Evolutionary conservation across 495 filamentous ascomycete species (phyloP).

Genomic region (Aspergillus asperescens): DNA sequence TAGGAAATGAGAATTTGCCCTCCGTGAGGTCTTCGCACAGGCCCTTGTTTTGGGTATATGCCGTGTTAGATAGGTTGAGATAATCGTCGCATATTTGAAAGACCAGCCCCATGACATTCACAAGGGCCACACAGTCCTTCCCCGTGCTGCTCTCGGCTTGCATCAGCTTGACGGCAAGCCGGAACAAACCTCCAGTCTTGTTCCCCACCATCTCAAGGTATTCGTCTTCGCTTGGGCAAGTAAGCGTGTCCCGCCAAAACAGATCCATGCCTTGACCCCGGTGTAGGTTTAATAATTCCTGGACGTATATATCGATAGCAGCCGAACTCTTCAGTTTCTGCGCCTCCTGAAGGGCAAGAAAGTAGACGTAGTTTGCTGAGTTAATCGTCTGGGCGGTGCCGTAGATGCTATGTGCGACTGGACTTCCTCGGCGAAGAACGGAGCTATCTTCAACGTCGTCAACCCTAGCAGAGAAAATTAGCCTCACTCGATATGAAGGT

Average conservation of each 20-base stretch:
- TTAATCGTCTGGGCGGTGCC: slow-evolving; percentile 96
- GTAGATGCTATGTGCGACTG: slow-evolving; percentile 92
- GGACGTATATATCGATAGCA: slow-evolving; percentile 72
- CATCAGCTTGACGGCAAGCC: slow-evolving; percentile 93
- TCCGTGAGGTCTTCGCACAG: slow-evolving; percentile 96
- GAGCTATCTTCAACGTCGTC: slow-evolving; percentile 91
- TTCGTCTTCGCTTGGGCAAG: slow-evolving; percentile 89
- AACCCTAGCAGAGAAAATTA: slow-evolving; percentile 44
- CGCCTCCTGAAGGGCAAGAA: slow-evolving; percentile 77
- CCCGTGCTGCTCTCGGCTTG: slow-evolving; percentile 70
- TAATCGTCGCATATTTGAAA: slow-evolving; percentile 98
- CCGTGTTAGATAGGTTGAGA: slow-evolving; percentile 66
- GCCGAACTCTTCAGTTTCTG: slow-evolving; percentile 66
- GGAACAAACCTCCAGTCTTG: slow-evolving; percentile 95
- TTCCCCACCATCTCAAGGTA: slow-evolving; percentile 99
- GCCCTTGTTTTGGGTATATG: slow-evolving; percentile 86
- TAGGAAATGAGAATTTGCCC: slow-evolving; percentile 96
- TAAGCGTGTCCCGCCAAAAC: slow-evolving; percentile 92
- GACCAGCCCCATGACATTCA: slow-evolving; percentile 85
- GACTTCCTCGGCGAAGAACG: slow-evolving; percentile 75
- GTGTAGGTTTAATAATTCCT: slow-evolving; percentile 91
- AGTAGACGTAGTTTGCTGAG: slow-evolving; percentile 95
- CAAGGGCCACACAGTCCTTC: slow-evolving; percentile 72
- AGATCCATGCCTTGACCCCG: slow-evolving; percentile 96
- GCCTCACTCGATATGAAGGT: background rate